Evolutionary conservation across 2,329 filamentous ascomycete genomes (phyloP), one percentile per base, ranked within the genome.

Genomic region (Magnaporthiopsis incrustans): DNA sequence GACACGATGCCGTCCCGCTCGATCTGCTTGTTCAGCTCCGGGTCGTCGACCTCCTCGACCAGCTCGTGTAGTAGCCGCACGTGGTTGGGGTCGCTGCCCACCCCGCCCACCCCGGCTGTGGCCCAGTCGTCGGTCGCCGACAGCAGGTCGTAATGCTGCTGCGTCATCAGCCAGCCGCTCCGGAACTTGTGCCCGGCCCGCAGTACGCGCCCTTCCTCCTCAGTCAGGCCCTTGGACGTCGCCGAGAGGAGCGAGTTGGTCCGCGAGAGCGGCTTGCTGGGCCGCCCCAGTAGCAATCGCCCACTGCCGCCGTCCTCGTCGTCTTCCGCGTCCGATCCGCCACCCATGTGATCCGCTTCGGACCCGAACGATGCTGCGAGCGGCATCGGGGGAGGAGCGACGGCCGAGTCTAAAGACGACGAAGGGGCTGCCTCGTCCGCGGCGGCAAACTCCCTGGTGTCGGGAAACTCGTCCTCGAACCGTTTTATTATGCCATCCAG

Each of bases 381-480:
- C 0, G 68, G 64, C 50, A 53, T 66, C 32, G 53, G 63, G 35
- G 15, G 66, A n/a, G 50, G 35, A 12, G 60, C 26, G 14, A 11
- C 30, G 27, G 58, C 32, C 7, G 44, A 53, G 1, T 15, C 44
- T 10, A 18, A 22, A 22, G 44, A 53, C 4, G 59, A 33, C 33
- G 33, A 33, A 6, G 59, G 70, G 70, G 50, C 64, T 69, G 70
- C 25, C 14, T 60, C 33, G 26, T 53, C 30, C 6, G 26, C 44
- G 35, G 38, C 22, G 12, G 67, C 68, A 18, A 70, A 70, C 64
- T 79, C 79, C 50, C 91, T 87, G 0, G 91, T 96, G 72, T 98
- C 94, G 0, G 95, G 95, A 71, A 92, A 98, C 75, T 98, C 94
- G 73, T 96, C 90, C 74, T 98, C 95, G 73, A 98, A 99, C 33